A percentile compares a stretch with the other conserved stretches of the same genome.
Evolutionary conservation across 306 rosid genomes (phyloP).

Genomic region (Glycine tomentella): DNA sequence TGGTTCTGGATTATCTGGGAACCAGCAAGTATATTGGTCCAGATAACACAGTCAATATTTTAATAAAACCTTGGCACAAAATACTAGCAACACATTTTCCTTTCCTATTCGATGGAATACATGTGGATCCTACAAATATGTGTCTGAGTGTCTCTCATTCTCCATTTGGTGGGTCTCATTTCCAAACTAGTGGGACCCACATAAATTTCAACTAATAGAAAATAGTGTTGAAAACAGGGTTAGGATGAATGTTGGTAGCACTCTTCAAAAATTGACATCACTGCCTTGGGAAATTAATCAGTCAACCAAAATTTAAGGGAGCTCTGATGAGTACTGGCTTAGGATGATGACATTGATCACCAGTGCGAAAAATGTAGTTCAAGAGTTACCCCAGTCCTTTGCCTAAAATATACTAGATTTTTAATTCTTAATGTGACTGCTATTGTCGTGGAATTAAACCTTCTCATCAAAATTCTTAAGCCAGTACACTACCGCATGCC

Average conservation of each 20-base stretch:
- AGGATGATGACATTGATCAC: conserved; percentile 17
- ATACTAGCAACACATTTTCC: not conserved
- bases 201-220: not conserved
- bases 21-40: conserved; percentile 5
- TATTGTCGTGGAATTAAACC: conserved; percentile 7
- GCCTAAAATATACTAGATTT: conserved; percentile 27
- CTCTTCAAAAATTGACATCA: not conserved
- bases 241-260: not conserved
- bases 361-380: conserved; percentile 22
- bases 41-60: conserved; percentile 25
- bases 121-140: not conserved
- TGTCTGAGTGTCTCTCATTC: not conserved
- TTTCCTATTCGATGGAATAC: not conserved
- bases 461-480: conserved; percentile 25
- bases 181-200: not conserved
- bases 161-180: not conserved
- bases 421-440: not conserved
- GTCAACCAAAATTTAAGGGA: too few species aligned
- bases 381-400: not conserved
- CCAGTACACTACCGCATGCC: not conserved
- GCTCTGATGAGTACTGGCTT: not conserved
- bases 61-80: conserved; percentile 9
- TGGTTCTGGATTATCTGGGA: conserved; percentile 20
- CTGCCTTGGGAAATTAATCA: not conserved
- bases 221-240: not conserved